phyloP scores from a whole-genome alignment of 306 rosid species.

The Quercus agrifolia region DNA sequence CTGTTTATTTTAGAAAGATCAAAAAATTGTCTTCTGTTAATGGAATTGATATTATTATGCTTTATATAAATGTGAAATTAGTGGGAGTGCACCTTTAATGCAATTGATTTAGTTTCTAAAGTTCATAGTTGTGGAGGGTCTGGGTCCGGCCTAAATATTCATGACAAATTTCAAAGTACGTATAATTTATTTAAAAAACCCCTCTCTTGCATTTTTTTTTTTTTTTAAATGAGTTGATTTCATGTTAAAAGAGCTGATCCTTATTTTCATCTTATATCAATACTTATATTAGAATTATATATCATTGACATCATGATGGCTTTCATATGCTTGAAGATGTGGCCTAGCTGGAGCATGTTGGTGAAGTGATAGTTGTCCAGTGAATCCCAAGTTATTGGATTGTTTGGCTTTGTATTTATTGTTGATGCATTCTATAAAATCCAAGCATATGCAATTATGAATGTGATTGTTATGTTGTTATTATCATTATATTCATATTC shows the following conservation, averaged over 20 bases:
- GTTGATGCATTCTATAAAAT: background rate
- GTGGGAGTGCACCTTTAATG: background rate
- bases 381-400: background rate
- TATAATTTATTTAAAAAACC: background rate
- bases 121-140: background rate
- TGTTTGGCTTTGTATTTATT: background rate
- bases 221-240: background rate
- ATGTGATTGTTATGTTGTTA: constrained; percentile 1
- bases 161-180: background rate
- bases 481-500: constrained; percentile 1
- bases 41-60: background rate
- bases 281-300: background rate
- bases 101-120: background rate
- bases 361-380: background rate
- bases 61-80: background rate
- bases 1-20: constrained; percentile 7
- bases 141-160: background rate
- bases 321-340: background rate
- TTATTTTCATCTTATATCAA: background rate
- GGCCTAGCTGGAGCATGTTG: background rate
- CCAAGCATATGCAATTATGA: background rate
- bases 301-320: background rate
- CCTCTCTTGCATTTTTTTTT: background rate
- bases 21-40: background rate
- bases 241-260: background rate